Conservation (phyloP, 805 yeast species). For the Monosporozyma unispora region DNA sequence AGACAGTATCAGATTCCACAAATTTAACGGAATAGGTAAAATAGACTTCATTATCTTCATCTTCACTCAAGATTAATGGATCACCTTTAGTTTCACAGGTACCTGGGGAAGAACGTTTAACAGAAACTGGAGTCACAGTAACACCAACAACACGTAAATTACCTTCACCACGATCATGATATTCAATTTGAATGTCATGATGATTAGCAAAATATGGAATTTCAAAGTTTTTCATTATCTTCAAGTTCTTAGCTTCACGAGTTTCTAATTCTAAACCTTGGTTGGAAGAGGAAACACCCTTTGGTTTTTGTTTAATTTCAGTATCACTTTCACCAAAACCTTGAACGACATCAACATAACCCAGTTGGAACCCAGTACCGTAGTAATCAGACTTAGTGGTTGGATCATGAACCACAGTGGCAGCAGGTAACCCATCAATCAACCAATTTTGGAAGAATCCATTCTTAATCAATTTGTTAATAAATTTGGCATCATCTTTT, state of each 20-base stretch:
- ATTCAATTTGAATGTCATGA: constrained; percentile 68
- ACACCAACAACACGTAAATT: constrained; percentile 87
- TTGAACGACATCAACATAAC: constrained; percentile 47
- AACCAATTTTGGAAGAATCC: constrained; percentile 89
- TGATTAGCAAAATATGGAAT: constrained; percentile 69
- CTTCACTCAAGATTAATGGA: constrained; percentile 43
- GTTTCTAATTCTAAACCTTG: constrained; percentile 12
- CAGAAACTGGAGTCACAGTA: constrained; percentile 61
- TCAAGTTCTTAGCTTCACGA: constrained; percentile 13
- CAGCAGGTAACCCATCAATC: constrained; percentile 91
- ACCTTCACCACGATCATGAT: constrained; percentile 62
- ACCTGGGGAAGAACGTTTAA: constrained; percentile 34
- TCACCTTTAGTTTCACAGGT: constrained; percentile 25
- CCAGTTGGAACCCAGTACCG: constrained; percentile 76
- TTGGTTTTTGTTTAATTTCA: background rate
- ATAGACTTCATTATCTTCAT: constrained; percentile 46
- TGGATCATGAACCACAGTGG: constrained; percentile 47
- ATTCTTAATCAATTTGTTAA: constrained; percentile 68
- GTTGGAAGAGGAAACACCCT: constrained; percentile 6
- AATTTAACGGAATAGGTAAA: constrained; percentile 83
- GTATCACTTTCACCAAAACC: background rate
- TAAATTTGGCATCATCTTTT: constrained; percentile 60
- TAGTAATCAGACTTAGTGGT: constrained; percentile 56
- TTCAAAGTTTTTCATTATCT: constrained; percentile 21
- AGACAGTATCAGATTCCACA: constrained; percentile 58